Evolutionary conservation across 768 basidiomycete genomes (phyloP), one percentile per base, ranked within the genome.

Genomic region (Pisolithus tinctorius): DNA sequence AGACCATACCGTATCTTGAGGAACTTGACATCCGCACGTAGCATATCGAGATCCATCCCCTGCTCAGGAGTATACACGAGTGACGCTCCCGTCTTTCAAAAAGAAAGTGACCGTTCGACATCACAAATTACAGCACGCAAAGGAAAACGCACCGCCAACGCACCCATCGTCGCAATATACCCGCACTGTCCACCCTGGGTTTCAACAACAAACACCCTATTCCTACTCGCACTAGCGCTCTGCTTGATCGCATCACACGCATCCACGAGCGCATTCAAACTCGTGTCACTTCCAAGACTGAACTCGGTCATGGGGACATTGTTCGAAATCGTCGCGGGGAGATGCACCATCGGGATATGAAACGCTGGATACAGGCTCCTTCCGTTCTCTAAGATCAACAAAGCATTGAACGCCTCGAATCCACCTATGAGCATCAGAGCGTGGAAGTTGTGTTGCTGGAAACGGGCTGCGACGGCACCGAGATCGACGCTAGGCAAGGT

Each of bases 241-340:
- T 99, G 96, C 73, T 94, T 96, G 72, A 99, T 97, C 39, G 94
- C 85, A 69, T 99, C 96, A 64, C 95, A 98, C 6, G 96, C 96
- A 54, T 94, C 91, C 48, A 98, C 93, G 29, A 99, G 76, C 3
- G 94, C 93, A 67, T 98, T 99, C 76, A 99, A 74, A 67, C 88
- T 90, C n/a, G 96, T 99, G 64, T 99, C 96, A 59, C 85, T 88
- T 43, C 96, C 96, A 53, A 99, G 71, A 66, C 91, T 94, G 70
- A 89, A 92, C 65, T 98, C 94, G 45, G 95, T 97, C 75, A 97
- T 68, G 3, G 96, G 96, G 11, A 99, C 96, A 59, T 99, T 99
- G 73, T 99, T 99, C 58, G 90, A 93, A 64, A 99, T 87, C 45
- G 93, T 96, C 37, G 95, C 96, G 2, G 96, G 96, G 8, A 99